Percentiles rank a stretch among this genome's conserved stretches.
Evolutionary conservation across 2,329 filamentous ascomycete genomes (phyloP).

Genomic region (Daldinia sp.): DNA sequence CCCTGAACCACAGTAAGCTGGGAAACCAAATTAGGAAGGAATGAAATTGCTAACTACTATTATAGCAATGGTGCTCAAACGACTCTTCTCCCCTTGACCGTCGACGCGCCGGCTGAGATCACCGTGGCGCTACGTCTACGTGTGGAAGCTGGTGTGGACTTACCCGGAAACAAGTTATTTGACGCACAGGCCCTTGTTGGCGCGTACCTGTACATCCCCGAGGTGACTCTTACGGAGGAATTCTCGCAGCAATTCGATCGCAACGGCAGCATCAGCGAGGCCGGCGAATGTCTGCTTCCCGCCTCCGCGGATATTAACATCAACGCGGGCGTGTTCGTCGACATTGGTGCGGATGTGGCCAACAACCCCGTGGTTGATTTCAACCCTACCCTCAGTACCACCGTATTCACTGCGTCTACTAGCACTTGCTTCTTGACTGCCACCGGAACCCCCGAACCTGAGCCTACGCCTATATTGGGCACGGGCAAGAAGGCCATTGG

Average conservation of each 20-base stretch:
- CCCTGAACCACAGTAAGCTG: not conserved
- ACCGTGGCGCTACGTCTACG: conserved; percentile 45
- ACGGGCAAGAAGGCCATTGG: conserved; percentile 9
- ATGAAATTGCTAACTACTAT: conserved; percentile 15
- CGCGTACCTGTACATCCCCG: conserved; percentile 47
- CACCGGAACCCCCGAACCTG: conserved; percentile 9
- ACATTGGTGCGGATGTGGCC: conserved; percentile 46
- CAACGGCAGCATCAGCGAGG: conserved; percentile 23
- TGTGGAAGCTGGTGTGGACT: conserved; percentile 45
- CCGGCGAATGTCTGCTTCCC: conserved; percentile 38
- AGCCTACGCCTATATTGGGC: not conserved
- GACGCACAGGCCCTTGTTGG: conserved; percentile 45
- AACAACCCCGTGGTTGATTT: conserved; percentile 41
- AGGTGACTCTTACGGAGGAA: conserved; percentile 40
- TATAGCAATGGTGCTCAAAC: conserved; percentile 43
- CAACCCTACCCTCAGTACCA: conserved; percentile 47
- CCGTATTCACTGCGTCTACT: conserved; percentile 44
- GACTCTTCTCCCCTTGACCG: conserved; percentile 44
- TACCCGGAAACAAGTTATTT: conserved; percentile 40
- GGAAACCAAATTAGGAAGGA: not conserved
- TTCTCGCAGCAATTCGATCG: conserved; percentile 18
- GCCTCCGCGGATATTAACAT: conserved; percentile 48
- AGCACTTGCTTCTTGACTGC: conserved; percentile 44
- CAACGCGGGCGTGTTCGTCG: conserved; percentile 49
- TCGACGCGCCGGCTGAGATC: conserved; percentile 41